Conservation (phyloP, 1,284 basidiomycete species). For the Porodaedalea pini region DNA sequence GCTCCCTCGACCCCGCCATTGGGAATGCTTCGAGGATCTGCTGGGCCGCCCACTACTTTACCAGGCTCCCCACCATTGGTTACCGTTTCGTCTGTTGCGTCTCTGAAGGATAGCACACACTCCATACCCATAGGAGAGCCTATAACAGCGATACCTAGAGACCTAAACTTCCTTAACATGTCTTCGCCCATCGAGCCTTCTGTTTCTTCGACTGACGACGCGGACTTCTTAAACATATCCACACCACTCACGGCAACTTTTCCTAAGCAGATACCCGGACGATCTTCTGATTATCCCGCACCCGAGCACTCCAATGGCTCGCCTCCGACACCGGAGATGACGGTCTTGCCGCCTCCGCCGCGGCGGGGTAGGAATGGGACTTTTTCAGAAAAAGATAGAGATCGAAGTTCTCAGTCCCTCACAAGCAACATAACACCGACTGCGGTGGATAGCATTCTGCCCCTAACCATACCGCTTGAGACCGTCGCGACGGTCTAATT, state of each 20-base stretch:
- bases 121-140: slow-evolving; percentile 55
- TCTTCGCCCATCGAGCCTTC: slow-evolving; percentile 41
- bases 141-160: slow-evolving; percentile 50
- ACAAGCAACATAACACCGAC: slow-evolving; percentile 40
- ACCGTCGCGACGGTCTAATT: background rate
- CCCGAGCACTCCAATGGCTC: slow-evolving; percentile 35
- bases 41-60: slow-evolving; percentile 14
- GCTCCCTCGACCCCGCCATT: slow-evolving; percentile 43
- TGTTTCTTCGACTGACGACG: slow-evolving; percentile 24
- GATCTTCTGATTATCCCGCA: slow-evolving; percentile 27
- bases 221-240: slow-evolving; percentile 20
- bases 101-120: slow-evolving; percentile 10
- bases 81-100: slow-evolving; percentile 18
- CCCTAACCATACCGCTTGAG: background rate
- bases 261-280: slow-evolving; percentile 11
- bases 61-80: slow-evolving; percentile 19
- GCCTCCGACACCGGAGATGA: slow-evolving; percentile 39
- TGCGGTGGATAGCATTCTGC: background rate
- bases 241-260: slow-evolving; percentile 12
- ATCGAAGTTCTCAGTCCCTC: slow-evolving; percentile 36
- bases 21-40: slow-evolving; percentile 18
- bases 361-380: slow-evolving; percentile 47
- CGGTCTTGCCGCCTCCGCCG: slow-evolving; percentile 59
- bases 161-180: slow-evolving; percentile 56
- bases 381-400: slow-evolving; percentile 30